Percentiles rank a stretch among this genome's conserved stretches.
Conservation (phyloP, 108 stramenopile genomes). For the Skeletonema potamos region DNA sequence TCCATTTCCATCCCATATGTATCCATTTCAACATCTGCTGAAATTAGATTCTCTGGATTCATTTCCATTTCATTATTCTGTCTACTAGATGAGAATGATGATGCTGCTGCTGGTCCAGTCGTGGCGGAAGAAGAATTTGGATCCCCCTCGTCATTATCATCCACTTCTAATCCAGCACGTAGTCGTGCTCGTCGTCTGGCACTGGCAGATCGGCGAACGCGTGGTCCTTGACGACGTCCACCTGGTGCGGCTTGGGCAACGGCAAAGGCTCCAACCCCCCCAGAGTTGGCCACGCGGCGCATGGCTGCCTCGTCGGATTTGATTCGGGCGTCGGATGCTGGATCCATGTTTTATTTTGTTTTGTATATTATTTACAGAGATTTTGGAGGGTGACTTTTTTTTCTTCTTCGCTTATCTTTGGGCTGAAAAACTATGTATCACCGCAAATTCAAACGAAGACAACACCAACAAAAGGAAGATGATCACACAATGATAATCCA, state of each 20-base stretch:
- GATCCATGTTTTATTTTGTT: too few relatives aligned
- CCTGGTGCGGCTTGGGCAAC: conserved; percentile 39
- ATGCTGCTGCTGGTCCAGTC: too few relatives aligned
- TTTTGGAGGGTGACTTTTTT: too few relatives aligned
- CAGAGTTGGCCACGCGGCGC: conserved; percentile 15
- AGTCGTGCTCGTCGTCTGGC: conserved; percentile 22
- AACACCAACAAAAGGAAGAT: too few relatives aligned
- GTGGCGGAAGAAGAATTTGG: not conserved
- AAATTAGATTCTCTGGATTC: conserved; percentile 30
- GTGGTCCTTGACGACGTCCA: conserved; percentile 19
- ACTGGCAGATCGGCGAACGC: conserved; percentile 28
- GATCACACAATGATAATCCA: too few relatives aligned
- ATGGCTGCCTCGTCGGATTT: conserved; percentile 36
- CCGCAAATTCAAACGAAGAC: too few relatives aligned
- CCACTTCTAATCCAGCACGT: conserved; percentile 27
- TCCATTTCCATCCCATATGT: conserved; percentile 23
- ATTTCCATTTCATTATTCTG: not conserved
- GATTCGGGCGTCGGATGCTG: not conserved
- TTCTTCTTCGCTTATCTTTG: too few relatives aligned
- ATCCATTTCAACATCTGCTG: conserved; percentile 33
- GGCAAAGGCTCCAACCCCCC: conserved; percentile 36
- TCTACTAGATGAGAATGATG: too few relatives aligned
- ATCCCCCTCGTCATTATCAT: not conserved
- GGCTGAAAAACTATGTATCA: too few relatives aligned
- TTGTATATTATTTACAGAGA: too few relatives aligned